phyloP scores from a whole-genome alignment of 768 basidiomycete genomes.

The Pleurotus tuoliensis region DNA sequence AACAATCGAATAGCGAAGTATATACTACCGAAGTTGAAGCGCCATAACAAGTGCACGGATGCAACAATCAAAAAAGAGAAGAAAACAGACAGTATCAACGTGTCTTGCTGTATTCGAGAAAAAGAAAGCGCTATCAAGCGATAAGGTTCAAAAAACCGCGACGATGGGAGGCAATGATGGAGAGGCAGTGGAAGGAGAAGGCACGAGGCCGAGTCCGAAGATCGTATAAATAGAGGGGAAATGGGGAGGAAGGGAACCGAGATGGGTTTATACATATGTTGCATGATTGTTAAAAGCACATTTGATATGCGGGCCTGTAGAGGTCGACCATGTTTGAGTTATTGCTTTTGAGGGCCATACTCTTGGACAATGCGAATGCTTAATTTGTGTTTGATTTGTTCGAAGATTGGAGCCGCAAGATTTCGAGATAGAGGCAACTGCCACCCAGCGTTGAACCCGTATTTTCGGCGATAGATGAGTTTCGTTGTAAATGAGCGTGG shows the following conservation, averaged over 20 bases:
- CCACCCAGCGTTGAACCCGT: background rate
- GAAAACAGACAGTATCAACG: background rate
- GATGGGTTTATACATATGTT: constrained; percentile 7
- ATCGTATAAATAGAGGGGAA: constrained; percentile 2
- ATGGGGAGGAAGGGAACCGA: background rate
- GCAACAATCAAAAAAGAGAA: background rate
- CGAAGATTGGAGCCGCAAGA: background rate
- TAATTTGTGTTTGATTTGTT: background rate
- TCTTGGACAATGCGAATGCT: background rate
- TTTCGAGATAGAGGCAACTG: background rate
- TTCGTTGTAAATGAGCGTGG: constrained; percentile 1
- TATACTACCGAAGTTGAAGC: constrained; percentile 1
- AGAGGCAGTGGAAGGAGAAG: background rate
- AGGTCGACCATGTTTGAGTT: background rate
- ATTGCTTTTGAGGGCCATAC: background rate
- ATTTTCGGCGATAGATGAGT: background rate
- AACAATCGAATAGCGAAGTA: background rate
- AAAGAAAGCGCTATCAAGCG: constrained; percentile 4
- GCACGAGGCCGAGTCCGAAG: constrained; percentile 1
- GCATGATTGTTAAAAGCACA: background rate
- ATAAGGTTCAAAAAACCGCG: background rate
- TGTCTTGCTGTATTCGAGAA: background rate
- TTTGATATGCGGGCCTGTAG: background rate
- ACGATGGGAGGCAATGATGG: background rate
- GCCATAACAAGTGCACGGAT: background rate